Evolutionary conservation across 345 rosid species (phyloP).

Genomic region (Eucalyptus marginata): DNA sequence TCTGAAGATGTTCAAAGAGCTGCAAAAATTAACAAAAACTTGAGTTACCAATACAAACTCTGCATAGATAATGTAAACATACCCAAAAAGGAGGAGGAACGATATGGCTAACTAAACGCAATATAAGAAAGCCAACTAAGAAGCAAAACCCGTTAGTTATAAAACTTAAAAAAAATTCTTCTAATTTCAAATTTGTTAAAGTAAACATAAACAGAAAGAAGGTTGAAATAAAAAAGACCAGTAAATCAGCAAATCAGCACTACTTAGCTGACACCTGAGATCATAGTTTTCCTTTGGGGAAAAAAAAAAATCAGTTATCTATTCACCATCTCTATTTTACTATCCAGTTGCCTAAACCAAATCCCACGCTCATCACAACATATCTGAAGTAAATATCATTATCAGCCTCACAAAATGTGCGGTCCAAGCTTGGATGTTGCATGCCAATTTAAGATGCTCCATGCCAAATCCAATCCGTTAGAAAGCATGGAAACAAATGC

Average conservation of each 20-base stretch:
- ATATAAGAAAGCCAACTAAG: background rate
- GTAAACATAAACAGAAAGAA: background rate
- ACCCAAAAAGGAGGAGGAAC: background rate
- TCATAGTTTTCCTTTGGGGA: background rate
- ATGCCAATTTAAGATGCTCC: background rate
- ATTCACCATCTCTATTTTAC: background rate
- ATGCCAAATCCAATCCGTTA: background rate
- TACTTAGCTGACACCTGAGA: background rate
- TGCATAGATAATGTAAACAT: background rate
- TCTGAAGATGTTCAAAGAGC: constrained; percentile 63
- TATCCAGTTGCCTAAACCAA: background rate
- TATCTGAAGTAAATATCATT: background rate
- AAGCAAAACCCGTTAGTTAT: background rate
- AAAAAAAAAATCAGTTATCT: background rate
- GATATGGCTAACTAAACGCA: background rate
- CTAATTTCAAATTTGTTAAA: background rate
- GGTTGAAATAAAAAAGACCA: background rate
- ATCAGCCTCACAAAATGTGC: background rate
- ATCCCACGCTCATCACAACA: background rate
- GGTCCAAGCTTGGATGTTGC: background rate
- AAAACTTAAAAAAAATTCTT: background rate
- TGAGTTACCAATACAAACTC: background rate
- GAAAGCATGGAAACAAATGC: background rate
- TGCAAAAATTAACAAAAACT: constrained; percentile 8
- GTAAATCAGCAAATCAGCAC: background rate